Evolutionary conservation across 2,329 filamentous ascomycete species (phyloP).

Genomic region (Ploettnerulaceae sp.): DNA sequence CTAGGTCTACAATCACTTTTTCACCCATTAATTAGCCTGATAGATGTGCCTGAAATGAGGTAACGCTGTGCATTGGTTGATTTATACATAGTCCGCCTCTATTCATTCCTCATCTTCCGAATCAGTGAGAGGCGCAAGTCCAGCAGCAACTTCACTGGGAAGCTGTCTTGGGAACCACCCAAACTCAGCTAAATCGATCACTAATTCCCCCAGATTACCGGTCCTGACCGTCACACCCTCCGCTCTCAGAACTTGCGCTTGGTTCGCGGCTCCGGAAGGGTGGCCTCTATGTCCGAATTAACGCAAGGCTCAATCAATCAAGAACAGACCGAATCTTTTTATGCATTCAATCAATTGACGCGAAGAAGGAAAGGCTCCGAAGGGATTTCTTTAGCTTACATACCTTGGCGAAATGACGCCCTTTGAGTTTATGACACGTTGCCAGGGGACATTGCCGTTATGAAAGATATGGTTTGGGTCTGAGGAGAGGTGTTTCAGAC

Average conservation of each 20-base stretch:
- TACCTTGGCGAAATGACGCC: slow-evolving; percentile 82
- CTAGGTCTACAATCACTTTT: slow-evolving; percentile 26
- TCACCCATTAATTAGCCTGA: slow-evolving; percentile 7
- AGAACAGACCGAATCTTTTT: too few species aligned
- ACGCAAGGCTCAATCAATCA: too few species aligned
- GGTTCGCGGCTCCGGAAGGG: slow-evolving; percentile 33
- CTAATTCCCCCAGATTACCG: slow-evolving; percentile 33
- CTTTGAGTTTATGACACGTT: slow-evolving; percentile 84
- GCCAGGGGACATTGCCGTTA: slow-evolving; percentile 81
- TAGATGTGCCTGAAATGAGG: not conserved
- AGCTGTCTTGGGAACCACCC: slow-evolving; percentile 41
- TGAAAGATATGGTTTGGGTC: slow-evolving; percentile 56
- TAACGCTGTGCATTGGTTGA: too few species aligned
- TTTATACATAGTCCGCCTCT: not conserved
- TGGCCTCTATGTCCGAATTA: slow-evolving; percentile 25
- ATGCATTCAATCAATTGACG: too few species aligned
- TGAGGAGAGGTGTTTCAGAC: slow-evolving; percentile 75
- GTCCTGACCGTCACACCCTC: slow-evolving; percentile 36
- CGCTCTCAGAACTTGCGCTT: slow-evolving; percentile 33
- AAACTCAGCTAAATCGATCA: slow-evolving; percentile 34
- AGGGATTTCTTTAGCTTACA: too few species aligned
- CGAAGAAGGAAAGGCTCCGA: too few species aligned
- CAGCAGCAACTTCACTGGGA: slow-evolving; percentile 28
- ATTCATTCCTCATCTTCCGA: slow-evolving; percentile 24
- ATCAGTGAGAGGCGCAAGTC: slow-evolving; percentile 20